Evolutionary conservation across 345 rosid species (phyloP), one percentile per base, ranked within the genome.

Genomic region (Acer saccharum): DNA sequence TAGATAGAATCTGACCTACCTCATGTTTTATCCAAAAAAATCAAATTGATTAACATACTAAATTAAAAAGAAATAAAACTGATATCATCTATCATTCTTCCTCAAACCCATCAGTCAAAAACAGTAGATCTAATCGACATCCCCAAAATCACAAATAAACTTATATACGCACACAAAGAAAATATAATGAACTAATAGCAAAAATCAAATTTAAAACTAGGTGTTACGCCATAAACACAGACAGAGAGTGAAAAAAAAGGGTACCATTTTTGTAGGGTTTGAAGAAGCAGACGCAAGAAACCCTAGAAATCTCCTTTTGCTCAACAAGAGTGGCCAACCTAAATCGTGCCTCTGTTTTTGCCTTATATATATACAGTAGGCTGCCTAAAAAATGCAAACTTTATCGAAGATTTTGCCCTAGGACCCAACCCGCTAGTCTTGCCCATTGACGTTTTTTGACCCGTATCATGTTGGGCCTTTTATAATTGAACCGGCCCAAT

Each of bases 261-360:
- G 13, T 77, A 81, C 84, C 84, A 81, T 81, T 58, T 48, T 77
- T 13, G 25, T 25, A 20, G 48, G 63, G 18, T n/a, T 74, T 58
- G 70, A 6, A 65, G 63, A 48, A 27, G 57, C 23, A 64, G 50
- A 17, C 55, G 18, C 68, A 20, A 50, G 68, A 10, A 77, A 74
- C 78, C 78, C 65, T 69, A 52, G 41, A 62, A 43, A 52, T 27
- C 55, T 25, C 61, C 6, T 14, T 43, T 43, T 14, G 18, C 44
- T 18, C 18, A 48, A n/a, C 41, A 60, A 57, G 29, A 64, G 62
- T 48, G 29, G 61, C 77, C 69, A 12, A 63, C 13, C 44, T 14
- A 32, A 20, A 27, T 3, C 5, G 0, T 3, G 3, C 0, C 4
- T 7, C 1, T 2, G 39, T 65, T 20, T 8, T 13, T 35, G 54